Conservation (phyloP, 805 yeast species). For the Groenewaldozyma tartarivorans region DNA sequence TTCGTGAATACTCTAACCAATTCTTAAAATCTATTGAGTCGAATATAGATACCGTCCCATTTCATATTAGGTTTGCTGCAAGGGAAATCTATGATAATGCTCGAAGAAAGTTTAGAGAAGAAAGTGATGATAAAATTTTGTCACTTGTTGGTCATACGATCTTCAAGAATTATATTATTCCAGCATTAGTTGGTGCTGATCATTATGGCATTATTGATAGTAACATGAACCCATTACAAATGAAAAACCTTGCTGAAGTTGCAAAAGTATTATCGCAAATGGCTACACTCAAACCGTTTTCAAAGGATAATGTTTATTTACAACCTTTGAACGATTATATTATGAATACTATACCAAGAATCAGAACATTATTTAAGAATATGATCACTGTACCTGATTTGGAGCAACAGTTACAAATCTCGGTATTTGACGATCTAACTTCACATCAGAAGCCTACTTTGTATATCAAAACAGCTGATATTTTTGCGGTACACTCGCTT, state of each 20-base stretch:
- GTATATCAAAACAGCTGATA: constrained; percentile 28
- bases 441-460: constrained; percentile 36
- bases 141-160: constrained; percentile 56
- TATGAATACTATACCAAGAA: constrained; percentile 38
- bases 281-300: constrained; percentile 60
- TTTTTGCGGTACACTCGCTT: constrained; percentile 31
- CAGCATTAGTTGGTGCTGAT: constrained; percentile 32
- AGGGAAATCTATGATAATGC: constrained; percentile 28
- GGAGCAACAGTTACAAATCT: constrained; percentile 51
- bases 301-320: constrained; percentile 49
- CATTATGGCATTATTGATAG: constrained; percentile 40
- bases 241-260: constrained; percentile 47
- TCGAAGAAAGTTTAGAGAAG: constrained; percentile 14
- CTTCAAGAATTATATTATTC: constrained; percentile 26
- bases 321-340: constrained; percentile 76
- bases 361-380: constrained; percentile 35
- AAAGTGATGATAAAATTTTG: constrained; percentile 43
- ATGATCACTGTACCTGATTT: constrained; percentile 47
- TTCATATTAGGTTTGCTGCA: constrained; percentile 48
- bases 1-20: constrained; percentile 63
- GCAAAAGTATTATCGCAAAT: constrained; percentile 55
- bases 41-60: constrained; percentile 40
- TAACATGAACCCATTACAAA: constrained; percentile 28
- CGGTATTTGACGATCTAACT: constrained; percentile 60
- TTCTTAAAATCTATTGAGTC: constrained; percentile 44